Evolutionary conservation across 2,329 filamentous ascomycete species (phyloP).

Genomic region (Aspergillus aculeatus): DNA sequence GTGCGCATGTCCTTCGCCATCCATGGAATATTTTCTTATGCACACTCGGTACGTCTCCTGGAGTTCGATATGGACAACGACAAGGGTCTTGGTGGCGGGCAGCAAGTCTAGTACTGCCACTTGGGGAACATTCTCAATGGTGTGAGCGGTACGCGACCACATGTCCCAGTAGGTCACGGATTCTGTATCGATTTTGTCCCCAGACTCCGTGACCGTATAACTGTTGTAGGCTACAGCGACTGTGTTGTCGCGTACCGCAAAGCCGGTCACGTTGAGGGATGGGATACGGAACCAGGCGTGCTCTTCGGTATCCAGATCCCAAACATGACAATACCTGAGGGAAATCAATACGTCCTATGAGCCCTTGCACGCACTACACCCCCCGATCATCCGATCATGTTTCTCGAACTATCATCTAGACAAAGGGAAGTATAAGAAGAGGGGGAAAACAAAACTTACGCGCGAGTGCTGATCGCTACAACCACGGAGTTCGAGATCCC

Average conservation of each 20-base stretch:
- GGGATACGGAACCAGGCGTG: conserved; percentile 29
- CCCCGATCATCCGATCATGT: background rate
- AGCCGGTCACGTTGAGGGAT: conserved; percentile 15
- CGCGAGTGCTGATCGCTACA: conserved; percentile 20
- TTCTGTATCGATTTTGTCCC: background rate
- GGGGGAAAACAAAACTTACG: conserved; percentile 16
- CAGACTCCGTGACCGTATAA: background rate
- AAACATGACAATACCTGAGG: conserved; percentile 32
- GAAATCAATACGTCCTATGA: background rate
- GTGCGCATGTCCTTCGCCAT: background rate
- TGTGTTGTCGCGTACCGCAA: conserved; percentile 22
- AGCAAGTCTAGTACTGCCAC: conserved; percentile 20
- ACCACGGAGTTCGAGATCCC: conserved; percentile 24
- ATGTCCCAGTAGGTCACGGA: conserved; percentile 26
- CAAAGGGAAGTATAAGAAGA: background rate
- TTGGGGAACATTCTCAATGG: conserved; percentile 5
- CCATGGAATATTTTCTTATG: conserved; percentile 13
- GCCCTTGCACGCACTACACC: background rate
- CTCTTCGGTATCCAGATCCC: conserved; percentile 25
- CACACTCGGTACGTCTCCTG: conserved; percentile 11
- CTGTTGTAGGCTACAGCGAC: conserved; percentile 22
- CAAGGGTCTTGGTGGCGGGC: conserved; percentile 17
- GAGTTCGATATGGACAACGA: conserved; percentile 15
- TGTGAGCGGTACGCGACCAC: conserved; percentile 17
- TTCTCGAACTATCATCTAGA: background rate